Evolutionary conservation across 2,329 filamentous ascomycete genomes (phyloP).

Genomic region (Didymella lethalis): DNA sequence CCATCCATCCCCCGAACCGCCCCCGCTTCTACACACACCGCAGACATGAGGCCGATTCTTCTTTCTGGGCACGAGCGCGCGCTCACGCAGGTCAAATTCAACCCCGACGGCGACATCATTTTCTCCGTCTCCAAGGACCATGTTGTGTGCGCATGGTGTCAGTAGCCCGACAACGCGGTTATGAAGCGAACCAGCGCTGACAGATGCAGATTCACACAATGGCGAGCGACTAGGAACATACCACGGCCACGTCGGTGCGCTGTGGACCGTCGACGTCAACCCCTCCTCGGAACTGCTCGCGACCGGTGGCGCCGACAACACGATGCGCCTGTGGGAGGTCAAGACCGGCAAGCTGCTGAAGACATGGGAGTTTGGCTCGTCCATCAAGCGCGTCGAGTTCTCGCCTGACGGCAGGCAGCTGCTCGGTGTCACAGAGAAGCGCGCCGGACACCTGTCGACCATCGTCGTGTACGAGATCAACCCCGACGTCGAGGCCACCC

Average conservation of each 20-base stretch:
- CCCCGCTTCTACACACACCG: conserved; percentile 22
- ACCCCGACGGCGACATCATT: conserved; percentile 89
- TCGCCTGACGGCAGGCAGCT: conserved; percentile 90
- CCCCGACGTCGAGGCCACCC: conserved; percentile 80
- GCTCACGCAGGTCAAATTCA: conserved; percentile 89
- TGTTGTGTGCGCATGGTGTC: conserved; percentile 91
- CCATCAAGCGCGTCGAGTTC: conserved; percentile 98
- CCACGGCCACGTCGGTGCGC: conserved; percentile 93
- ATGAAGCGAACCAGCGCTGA: conserved; percentile 29
- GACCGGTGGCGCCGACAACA: conserved; percentile 97
- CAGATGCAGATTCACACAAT: conserved; percentile 74
- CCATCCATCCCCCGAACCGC: conserved; percentile 31
- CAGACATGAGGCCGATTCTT: conserved; percentile 89
- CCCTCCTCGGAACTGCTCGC: conserved; percentile 90
- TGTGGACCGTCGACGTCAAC: conserved; percentile 98
- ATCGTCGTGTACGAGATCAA: conserved; percentile 93
- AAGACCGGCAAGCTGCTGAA: conserved; percentile 92
- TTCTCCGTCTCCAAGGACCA: conserved; percentile 98
- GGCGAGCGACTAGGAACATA: conserved; percentile 95
- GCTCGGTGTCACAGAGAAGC: conserved; percentile 96
- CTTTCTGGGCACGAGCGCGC: conserved; percentile 96
- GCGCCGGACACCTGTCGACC: conserved; percentile 93
- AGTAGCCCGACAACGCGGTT: conserved; percentile 25
- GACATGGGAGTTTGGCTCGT: conserved; percentile 96
- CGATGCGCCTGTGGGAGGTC: conserved; percentile 95